Evolutionary conservation across 352 stramenopile species (phyloP).

Genomic region (Globisporangium emineosum): DNA sequence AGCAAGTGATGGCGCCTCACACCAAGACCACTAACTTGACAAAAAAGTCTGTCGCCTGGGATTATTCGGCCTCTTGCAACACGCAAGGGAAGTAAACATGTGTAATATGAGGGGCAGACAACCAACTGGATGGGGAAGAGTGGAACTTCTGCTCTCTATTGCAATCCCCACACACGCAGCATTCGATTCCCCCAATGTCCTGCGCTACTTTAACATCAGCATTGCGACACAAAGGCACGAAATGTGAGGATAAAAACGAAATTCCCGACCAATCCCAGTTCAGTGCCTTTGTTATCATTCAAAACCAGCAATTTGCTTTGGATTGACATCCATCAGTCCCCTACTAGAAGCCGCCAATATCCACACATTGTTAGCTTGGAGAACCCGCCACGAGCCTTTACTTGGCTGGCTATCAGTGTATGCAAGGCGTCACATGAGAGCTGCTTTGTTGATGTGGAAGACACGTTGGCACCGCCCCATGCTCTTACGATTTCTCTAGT

Average conservation of each 20-base stretch:
- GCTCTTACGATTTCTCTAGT: slow-evolving; percentile 5
- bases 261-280: not conserved
- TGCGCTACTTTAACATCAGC: no score
- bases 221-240: not conserved
- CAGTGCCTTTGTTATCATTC: not conserved
- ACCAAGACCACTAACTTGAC: not conserved
- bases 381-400: not conserved
- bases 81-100: not conserved
- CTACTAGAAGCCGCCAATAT: not conserved
- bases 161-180: not conserved
- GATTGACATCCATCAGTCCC: not conserved
- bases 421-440: not conserved
- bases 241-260: not conserved
- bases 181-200: not conserved
- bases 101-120: not conserved
- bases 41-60: not conserved
- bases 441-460: not conserved
- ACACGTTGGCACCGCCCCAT: not conserved
- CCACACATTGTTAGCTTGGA: not conserved
- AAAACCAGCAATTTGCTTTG: not conserved
- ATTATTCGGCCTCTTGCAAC: not conserved
- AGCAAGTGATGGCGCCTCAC: slow-evolving; percentile 11
- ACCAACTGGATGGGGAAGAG: not conserved
- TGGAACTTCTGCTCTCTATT: not conserved
- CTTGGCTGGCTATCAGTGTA: not conserved